Conservation (phyloP, 1,139 yeast species). For the Geotrichum restrictum region DNA sequence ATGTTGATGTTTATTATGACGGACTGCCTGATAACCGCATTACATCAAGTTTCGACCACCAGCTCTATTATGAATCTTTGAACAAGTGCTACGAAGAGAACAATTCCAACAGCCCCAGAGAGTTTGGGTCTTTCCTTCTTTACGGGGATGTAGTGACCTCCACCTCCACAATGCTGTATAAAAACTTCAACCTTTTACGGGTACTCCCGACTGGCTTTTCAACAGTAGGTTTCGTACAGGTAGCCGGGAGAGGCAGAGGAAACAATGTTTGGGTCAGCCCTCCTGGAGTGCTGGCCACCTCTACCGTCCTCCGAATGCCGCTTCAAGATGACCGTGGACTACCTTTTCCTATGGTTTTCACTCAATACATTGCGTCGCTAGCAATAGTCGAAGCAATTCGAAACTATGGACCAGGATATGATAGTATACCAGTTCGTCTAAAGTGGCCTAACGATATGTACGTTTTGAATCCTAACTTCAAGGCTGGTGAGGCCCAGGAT, state of each 20-base stretch:
- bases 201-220: constrained; percentile 68
- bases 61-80: constrained; percentile 51
- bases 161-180: constrained; percentile 73
- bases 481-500: not conserved
- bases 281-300: constrained; percentile 80
- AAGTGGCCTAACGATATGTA: constrained; percentile 99
- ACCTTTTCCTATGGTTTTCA: constrained; percentile 61
- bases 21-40: constrained; percentile 43
- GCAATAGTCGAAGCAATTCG: constrained; percentile 78
- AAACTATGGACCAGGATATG: constrained; percentile 63
- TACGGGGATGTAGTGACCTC: constrained; percentile 91
- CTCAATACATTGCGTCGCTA: constrained; percentile 80
- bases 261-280: constrained; percentile 96
- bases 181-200: constrained; percentile 57
- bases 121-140: constrained; percentile 59
- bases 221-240: constrained; percentile 76
- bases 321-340: constrained; percentile 34
- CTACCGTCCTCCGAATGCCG: constrained; percentile 65
- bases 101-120: constrained; percentile 20
- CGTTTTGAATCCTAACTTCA: constrained; percentile 53
- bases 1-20: constrained; percentile 47
- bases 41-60: constrained; percentile 72
- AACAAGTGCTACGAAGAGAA: constrained; percentile 35
- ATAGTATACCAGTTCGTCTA: constrained; percentile 58
- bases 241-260: constrained; percentile 90